phyloP scores from a whole-genome alignment of 352 stramenopile species.

The Phytophthora rubi region DNA sequence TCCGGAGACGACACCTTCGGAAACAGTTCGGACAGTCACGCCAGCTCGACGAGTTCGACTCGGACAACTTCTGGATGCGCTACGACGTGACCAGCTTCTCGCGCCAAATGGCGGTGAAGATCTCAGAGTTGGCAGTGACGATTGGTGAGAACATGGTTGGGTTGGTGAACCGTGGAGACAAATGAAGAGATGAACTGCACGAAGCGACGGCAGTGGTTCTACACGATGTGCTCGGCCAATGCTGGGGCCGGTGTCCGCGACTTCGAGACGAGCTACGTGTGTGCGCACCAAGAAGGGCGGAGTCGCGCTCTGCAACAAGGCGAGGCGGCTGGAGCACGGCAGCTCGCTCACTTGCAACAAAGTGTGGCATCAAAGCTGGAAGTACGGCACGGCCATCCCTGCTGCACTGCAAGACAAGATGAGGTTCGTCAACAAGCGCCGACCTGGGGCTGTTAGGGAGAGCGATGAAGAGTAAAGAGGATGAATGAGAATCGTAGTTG shows the following conservation, averaged over 20 bases:
- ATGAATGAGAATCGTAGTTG: background rate
- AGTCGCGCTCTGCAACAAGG: too few relatives aligned
- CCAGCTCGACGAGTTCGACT: slow-evolving; percentile 2
- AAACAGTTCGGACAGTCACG: too few relatives aligned
- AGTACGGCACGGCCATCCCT: too few relatives aligned
- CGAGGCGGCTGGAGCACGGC: too few relatives aligned
- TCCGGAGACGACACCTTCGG: too few relatives aligned
- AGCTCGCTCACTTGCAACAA: too few relatives aligned
- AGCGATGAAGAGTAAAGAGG: too few relatives aligned
- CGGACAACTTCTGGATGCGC: background rate
- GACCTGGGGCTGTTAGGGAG: background rate
- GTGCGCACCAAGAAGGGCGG: too few relatives aligned
- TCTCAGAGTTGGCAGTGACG: background rate
- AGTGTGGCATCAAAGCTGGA: too few relatives aligned
- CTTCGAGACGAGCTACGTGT: slow-evolving; percentile 20
- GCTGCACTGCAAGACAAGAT: too few relatives aligned
- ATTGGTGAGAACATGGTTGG: background rate
- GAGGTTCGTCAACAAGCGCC: slow-evolving; percentile 10
- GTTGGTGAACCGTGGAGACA: slow-evolving; percentile 17
- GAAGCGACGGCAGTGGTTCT: slow-evolving; percentile 29
- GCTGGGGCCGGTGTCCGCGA: slow-evolving; percentile 11
- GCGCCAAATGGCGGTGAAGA: background rate
- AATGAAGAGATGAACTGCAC: slow-evolving; percentile 21
- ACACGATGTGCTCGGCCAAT: slow-evolving; percentile 27
- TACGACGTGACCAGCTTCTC: background rate